Base-by-base conservation (phyloP, 176 grass and related monocot species). In the Areca catechu region DNA sequence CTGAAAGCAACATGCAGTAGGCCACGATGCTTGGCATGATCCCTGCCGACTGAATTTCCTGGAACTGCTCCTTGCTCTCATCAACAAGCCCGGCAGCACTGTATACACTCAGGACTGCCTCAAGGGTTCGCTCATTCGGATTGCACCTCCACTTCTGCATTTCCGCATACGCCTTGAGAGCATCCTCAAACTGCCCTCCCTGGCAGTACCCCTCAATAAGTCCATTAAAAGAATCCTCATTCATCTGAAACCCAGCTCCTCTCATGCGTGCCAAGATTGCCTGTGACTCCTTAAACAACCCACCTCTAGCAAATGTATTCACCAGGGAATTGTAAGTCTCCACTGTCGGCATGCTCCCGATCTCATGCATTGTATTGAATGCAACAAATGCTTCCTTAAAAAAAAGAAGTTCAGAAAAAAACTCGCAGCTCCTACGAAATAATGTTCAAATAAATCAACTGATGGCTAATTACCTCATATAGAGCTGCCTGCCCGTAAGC, bases 351-450 rank as follows among this genome's bases (percentile, higher is more conserved):
- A 74, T 71, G 83, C 83, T 97, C 65, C 81, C 86, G 3, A 88
- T 81, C 74, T 90, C 92, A 70, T 89, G 85, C 92, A 88, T 91
- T 63, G 82, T 88, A 68, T 96, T 96, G 77, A 90, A 96, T 75
- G 92, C 83, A 27, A 96, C 92, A 51, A 90, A 88, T 18, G 92
- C 86, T 79, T 97, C 92, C 92, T 97, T 65, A 23, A 75, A 29
- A 71, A 3, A 18, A 9, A 79, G 17, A 79, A 60, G 48, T 69
- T 22, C 61, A 17, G 15, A 22, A 22, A 49, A 58, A 29, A 58
- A 43, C 70, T 21, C 29, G 19, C 5, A 63, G 51, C 34, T 43
- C 34, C 10, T 14, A 43, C 10, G 14, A 68, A 16, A 19, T 43
- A n/a, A 48, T 20, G 20, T 47, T 2, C 28, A 21, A 43, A 66